Base-by-base conservation (phyloP, 192 early-diverging fungal species). In the Phlyctochytrium arcticum region DNA sequence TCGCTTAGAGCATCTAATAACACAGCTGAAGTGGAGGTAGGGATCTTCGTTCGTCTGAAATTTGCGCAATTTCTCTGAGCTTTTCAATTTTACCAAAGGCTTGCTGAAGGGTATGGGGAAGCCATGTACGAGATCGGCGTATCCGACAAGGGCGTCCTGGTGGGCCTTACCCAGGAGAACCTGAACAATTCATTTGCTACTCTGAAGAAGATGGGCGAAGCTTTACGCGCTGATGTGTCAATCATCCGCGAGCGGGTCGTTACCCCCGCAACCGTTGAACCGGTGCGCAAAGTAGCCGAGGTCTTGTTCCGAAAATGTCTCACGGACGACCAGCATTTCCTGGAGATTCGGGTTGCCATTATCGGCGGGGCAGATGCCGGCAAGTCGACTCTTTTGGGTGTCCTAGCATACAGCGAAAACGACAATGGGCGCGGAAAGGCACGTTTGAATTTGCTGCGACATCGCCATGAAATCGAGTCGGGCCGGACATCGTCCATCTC, bases 41-140 rank as follows among this genome's bases (percentile, higher is more conserved):
- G 67, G 50, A 5, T 0, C 37, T 17, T 0, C 1, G 24, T 24
- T 53, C 1, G 7, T 51, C 23, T 42, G n/a, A 42, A 42, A 10
- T 10, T 35, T 12, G 8, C 21, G 10, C 33, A 35, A 31, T 21
- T 21, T 21, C 31, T 57, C 7, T 32, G 12, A 26, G 21, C 21
- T 6, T 12, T 8, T 57, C 58, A 8, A 48, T 24, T 47, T 47
- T 67, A 15, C 8, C 29, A 29, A 55, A 76, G 74, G 54, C 71
- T 97, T 36, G 81, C 90, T 10, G 93, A 97, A 62, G 94, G 94
- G 0, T 75, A 87, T 53, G 94, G 94, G 24, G 87, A 89, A 42
- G 89, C 90, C 3, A 76, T 92, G 44, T 97, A 97, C 67, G 89
- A 94, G 57, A 81, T 97, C 7, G 94, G 94, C 30, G 93, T 97